Base-by-base conservation (phyloP, 495 filamentous ascomycete species). In the Viridothelium virens region DNA sequence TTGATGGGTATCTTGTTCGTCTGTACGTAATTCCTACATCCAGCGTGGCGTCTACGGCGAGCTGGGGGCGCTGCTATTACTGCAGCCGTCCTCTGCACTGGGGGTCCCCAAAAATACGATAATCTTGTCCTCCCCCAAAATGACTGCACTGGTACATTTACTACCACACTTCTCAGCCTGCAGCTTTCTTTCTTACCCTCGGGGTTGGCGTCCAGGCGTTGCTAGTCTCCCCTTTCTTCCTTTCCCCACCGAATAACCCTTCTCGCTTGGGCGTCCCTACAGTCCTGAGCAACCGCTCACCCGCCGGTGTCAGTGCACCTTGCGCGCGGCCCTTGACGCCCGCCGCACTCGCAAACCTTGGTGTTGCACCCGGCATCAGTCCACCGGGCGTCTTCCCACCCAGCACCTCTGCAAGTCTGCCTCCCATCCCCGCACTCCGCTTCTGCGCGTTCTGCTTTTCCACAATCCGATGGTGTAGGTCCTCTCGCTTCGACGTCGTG, bases 401-500 rank as follows among this genome's bases (percentile, higher is more conserved):
- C 2, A 65, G 74, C 56, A 73, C 68, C 68, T 80, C 76, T 77
- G 75, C 83, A 72, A 78, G 72, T 44, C 75, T 64, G 9, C 65
- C 39, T 2, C 67, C 69, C 37, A 36, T 50, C 12, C 50, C 66
- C 14, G 33, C 38, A 10, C 18, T 56, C 31, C 90, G 82, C 72
- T 91, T 92, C 12, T 81, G 86, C 74, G 48, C 61, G 46, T 67
- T 66, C 0, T 89, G 89, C 61, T 85, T 84, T 65, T 97, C 94
- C 4, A 98, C 95, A 86, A 98, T 91, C 18, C 87, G 85, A 72
- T 93, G 86, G 76, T 95, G 94, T 12, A 97, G 79, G 63, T 85
- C 85, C 76, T 98, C 94, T 12, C 95, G 81, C 73, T 83, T 86
- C 66, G 90, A 86, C 44, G 87, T 85, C 70, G 91, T 85, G 41